Base-by-base conservation (phyloP, 2,329 filamentous ascomycete genomes). In the Penicillium fuscoglaucum region DNA sequence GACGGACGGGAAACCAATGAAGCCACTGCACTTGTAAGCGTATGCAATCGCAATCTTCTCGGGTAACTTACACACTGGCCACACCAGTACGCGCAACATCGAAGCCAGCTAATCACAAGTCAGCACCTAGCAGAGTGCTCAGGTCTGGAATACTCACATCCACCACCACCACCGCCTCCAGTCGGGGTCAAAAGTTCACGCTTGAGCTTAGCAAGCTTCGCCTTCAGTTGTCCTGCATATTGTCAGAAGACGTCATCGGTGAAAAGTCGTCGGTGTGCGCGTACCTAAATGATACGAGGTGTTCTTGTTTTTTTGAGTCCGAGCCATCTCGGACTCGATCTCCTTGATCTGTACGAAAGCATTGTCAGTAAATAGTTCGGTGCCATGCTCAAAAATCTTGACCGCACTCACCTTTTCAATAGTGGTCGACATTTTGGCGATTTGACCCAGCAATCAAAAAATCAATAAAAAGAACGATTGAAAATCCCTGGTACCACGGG, bases 71-170 rank as follows among this genome's bases (percentile, higher is more conserved):
- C 76, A 99, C 87, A 82, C 91, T 96, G 65, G 95, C 95, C 64
- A 98, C 95, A 82, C 95, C 95, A 52, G 95, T 99, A 76, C 95
- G 89, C 61, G 95, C 95, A 65, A 99, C 95, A 81, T 99, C 95
- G 82, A 99, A 99, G 58, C 95, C 95, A 61, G 89, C 84, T 84
- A 60, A 39, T 55, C 52, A 57, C 64, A 52, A 31, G 66, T 66
- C 67, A 68, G 58, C 49, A 41, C n/a, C 50, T 54, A 51, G 56
- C 49, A 19, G 29, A 50, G 9, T 33, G 29, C 31, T 37, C 63
- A 60, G 19, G 21, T 29, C 31, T 31, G 47, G 43, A 24, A 17
- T 24, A 70, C 73, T 73, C 68, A 80, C 78, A 81, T 74, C 90
- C 91, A 63, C 87, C 92, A 57, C 90, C 93, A 56, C 93, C 93